Conservation (phyloP, 2,329 filamentous ascomycete genomes). For the Aspergillus sp. region DNA sequence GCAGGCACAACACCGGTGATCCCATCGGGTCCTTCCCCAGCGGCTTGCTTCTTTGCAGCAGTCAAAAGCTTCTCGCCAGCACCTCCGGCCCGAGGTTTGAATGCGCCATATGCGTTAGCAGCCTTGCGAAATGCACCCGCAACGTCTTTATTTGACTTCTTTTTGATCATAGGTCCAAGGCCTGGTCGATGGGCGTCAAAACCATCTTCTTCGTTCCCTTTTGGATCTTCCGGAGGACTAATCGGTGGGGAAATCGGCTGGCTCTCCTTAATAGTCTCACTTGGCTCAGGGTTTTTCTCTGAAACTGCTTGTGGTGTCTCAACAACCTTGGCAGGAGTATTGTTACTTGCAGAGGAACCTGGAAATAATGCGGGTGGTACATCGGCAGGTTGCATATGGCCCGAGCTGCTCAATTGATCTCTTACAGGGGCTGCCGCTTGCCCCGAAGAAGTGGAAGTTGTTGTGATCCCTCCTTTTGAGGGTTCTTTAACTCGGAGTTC, state of each 20-base stretch:
- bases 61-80: constrained; percentile 76
- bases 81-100: constrained; percentile 85
- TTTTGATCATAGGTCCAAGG: constrained; percentile 86
- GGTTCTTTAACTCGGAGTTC: constrained; percentile 31
- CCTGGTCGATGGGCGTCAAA: constrained; percentile 67
- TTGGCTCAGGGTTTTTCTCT: constrained; percentile 8
- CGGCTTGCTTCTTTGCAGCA: constrained; percentile 53
- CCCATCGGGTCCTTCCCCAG: constrained; percentile 74
- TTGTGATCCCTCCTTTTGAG: constrained; percentile 29
- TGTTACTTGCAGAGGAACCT: constrained; percentile 17
- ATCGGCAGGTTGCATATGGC: constrained; percentile 18
- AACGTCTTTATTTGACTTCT: constrained; percentile 70
- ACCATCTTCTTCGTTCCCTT: constrained; percentile 42
- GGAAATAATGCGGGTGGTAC: constrained; percentile 24
- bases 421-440: constrained; percentile 32
- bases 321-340: constrained; percentile 9
- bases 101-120: constrained; percentile 68
- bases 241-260: constrained; percentile 12
- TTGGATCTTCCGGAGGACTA: constrained; percentile 15
- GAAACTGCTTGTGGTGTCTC: constrained; percentile 9
- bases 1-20: constrained; percentile 87
- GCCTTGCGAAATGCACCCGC: constrained; percentile 78
- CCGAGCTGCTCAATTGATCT: constrained; percentile 23
- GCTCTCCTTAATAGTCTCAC: constrained; percentile 10
- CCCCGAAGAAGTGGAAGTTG: constrained; percentile 36